Conservation (phyloP, 495 filamentous ascomycete genomes). For the Lasiosphaeria hispida region DNA sequence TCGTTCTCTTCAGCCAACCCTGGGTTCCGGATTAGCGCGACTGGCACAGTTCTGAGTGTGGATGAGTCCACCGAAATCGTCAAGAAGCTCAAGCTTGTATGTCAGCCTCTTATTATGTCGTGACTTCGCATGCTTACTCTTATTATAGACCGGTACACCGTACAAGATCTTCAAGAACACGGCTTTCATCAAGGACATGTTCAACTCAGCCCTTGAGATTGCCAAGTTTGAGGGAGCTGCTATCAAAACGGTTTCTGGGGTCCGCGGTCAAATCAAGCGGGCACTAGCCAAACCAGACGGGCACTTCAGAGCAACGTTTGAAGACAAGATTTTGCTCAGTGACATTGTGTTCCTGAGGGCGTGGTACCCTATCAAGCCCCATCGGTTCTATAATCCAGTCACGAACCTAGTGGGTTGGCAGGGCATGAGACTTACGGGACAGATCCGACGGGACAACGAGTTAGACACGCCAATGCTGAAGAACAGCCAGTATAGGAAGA, state of each 20-base stretch:
- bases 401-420: slow-evolving; percentile 89
- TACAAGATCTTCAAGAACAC: slow-evolving; percentile 99
- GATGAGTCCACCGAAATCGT: slow-evolving; percentile 95
- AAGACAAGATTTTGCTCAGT: slow-evolving; percentile 95
- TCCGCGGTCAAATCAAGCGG: slow-evolving; percentile 94
- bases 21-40: slow-evolving; percentile 90
- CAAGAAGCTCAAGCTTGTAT: slow-evolving; percentile 89
- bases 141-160: slow-evolving; percentile 47
- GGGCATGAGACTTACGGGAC: slow-evolving; percentile 90
- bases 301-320: slow-evolving; percentile 92
- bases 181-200: slow-evolving; percentile 98
- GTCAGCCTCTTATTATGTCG: neutral
- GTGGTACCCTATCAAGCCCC: slow-evolving; percentile 94
- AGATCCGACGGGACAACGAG: slow-evolving; percentile 74
- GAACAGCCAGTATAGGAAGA: slow-evolving; percentile 77
- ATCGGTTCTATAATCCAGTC: slow-evolving; percentile 94
- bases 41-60: slow-evolving; percentile 86
- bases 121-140: slow-evolving; percentile 6
- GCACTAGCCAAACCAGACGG: slow-evolving; percentile 89
- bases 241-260: slow-evolving; percentile 92
- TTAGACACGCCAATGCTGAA: slow-evolving; percentile 73
- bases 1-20: slow-evolving; percentile 84
- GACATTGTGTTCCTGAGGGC: slow-evolving; percentile 94
- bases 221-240: slow-evolving; percentile 97
- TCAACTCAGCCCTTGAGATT: slow-evolving; percentile 84